Percentiles rank a stretch among this genome's conserved stretches.
Evolutionary conservation across 2,329 filamentous ascomycete species (phyloP).

Genomic region (Fusarium lyarnte): DNA sequence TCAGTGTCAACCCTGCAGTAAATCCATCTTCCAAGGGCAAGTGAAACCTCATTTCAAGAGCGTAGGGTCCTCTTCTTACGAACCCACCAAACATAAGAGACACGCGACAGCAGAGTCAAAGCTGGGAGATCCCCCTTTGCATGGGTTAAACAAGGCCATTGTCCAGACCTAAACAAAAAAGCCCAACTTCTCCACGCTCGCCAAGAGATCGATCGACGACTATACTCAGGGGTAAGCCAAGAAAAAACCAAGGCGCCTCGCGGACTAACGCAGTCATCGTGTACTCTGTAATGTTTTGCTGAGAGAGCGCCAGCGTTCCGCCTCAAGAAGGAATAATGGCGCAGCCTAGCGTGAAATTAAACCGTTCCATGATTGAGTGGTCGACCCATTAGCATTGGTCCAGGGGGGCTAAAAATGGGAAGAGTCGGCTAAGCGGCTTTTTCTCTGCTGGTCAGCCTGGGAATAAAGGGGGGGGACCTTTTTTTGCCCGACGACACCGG

Average conservation of each 20-base stretch:
- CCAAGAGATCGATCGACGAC: slow-evolving; percentile 27
- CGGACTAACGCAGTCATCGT: background rate
- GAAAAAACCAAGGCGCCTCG: background rate
- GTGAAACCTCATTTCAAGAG: background rate
- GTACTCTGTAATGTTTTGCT: background rate
- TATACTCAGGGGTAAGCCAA: slow-evolving; percentile 25
- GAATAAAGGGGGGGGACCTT: background rate
- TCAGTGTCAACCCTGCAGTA: slow-evolving; percentile 5
- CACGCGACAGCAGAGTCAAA: background rate
- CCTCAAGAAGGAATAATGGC: slow-evolving; percentile 1
- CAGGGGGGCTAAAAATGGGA: background rate
- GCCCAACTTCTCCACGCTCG: background rate
- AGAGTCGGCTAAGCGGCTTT: slow-evolving; percentile 14
- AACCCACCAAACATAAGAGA: background rate
- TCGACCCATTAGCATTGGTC: background rate
- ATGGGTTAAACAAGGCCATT: background rate
- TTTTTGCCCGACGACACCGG: background rate
- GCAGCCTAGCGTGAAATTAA: slow-evolving; percentile 5
- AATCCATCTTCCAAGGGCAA: background rate
- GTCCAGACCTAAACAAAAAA: background rate
- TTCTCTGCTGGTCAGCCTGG: background rate
- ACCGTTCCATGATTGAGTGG: background rate
- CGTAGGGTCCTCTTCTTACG: background rate
- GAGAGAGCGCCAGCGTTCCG: background rate
- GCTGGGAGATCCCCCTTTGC: background rate